Evolutionary conservation across 306 rosid species (phyloP), one percentile per base, ranked within the genome.

Genomic region (Fagus sylvatica): DNA sequence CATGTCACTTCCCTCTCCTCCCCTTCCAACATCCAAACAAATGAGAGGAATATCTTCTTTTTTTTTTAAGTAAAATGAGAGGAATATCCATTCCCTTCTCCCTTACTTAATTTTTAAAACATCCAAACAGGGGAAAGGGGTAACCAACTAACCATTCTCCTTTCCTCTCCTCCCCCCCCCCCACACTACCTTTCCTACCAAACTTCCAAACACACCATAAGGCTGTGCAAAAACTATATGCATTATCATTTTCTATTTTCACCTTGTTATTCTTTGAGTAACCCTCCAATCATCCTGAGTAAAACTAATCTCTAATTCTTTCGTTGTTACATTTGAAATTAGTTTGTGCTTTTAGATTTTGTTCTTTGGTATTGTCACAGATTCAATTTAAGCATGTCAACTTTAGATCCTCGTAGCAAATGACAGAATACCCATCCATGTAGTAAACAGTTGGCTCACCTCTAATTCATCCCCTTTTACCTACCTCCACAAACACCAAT

Each of bases 341-440:
- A 60, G 39, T 11, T 56, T 56, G 69, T 42, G 53, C 53, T 55
- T 32, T 12, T 55, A 11, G 65, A 34, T 42, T 46, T 17, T 59
- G 53, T 36, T 64, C 28, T 28, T 32, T 77, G 19, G 40, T 70
- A 37, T 36, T 49, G 67, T 76, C 12, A 55, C 53, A 30, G 61
- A n/a, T 55, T 77, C 42, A 22, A 77, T 30, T 69, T 81, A 62
- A 69, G 19, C 70, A 69, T 73, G 32, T 70, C 62, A 57, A 41
- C 61, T 76, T 40, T 73, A 4, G 72, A 33, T 13, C 36, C 7
- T 83, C 11, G 39, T 33, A 22, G 5, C n/a, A 2, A 62, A 62
- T 15, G 69, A 15, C 13, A 6, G 19, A 62, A 5, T 33, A 12
- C 17, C 69, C 69, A 33, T 30, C 67, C 67, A 59, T 59, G 8